Percentiles rank a stretch among this genome's conserved stretches.
Evolutionary conservation across 192 early-diverging fungal species (phyloP).

Genomic region (Chytriomyces sp.): DNA sequence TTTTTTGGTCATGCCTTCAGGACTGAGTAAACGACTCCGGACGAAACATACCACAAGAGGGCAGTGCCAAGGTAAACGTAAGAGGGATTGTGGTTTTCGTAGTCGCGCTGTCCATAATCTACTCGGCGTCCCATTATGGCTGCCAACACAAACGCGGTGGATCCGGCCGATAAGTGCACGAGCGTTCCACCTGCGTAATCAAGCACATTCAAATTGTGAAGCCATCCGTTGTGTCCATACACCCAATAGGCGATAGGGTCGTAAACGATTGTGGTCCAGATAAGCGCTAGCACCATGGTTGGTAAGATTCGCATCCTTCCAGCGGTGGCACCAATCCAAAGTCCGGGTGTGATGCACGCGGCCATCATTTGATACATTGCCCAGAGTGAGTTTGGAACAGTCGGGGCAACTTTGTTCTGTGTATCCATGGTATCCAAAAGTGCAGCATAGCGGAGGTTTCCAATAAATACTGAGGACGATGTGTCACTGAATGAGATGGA

Average conservation of each 20-base stretch:
- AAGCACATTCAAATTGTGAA: slow-evolving; percentile 56
- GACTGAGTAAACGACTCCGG: slow-evolving; percentile 85
- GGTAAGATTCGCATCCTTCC: slow-evolving; percentile 84
- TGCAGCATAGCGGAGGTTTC: slow-evolving; percentile 24
- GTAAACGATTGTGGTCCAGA: slow-evolving; percentile 83
- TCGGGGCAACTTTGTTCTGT: slow-evolving; percentile 58
- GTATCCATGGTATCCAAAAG: slow-evolving; percentile 8
- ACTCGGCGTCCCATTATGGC: slow-evolving; percentile 79
- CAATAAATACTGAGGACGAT: slow-evolving; percentile 32
- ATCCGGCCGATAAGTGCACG: slow-evolving; percentile 81
- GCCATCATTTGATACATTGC: slow-evolving; percentile 85
- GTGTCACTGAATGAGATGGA: slow-evolving; percentile 75
- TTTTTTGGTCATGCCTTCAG: slow-evolving; percentile 65
- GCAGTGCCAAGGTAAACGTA: slow-evolving; percentile 82
- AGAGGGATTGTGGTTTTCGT: slow-evolving; percentile 78
- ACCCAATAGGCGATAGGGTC: slow-evolving; percentile 92
- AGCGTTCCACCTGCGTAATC: slow-evolving; percentile 87
- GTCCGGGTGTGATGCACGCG: slow-evolving; percentile 84
- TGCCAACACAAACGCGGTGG: slow-evolving; percentile 75
- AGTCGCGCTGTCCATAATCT: slow-evolving; percentile 61
- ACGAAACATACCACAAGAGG: slow-evolving; percentile 89
- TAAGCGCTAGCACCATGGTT: slow-evolving; percentile 79
- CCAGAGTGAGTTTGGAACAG: slow-evolving; percentile 64
- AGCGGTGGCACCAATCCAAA: slow-evolving; percentile 84
- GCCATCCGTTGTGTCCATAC: slow-evolving; percentile 82